Evolutionary conservation across 2,329 filamentous ascomycete genomes (phyloP).

Genomic region (Botrytis pseudocinerea): DNA sequence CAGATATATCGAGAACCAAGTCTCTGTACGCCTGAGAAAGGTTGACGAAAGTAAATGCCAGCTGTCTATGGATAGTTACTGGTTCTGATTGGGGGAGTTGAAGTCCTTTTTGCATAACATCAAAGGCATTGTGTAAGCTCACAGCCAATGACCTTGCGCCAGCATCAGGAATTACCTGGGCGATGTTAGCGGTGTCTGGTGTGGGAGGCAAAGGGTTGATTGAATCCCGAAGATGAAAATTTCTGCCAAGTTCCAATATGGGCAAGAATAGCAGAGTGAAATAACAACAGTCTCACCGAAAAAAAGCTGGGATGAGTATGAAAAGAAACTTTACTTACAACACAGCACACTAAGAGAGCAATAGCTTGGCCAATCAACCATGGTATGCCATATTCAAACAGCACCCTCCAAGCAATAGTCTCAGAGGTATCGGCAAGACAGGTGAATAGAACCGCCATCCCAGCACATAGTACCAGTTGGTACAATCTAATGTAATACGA

Average conservation of each 20-base stretch:
- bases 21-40: conserved; percentile 58
- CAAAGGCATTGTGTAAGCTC: conserved; percentile 50
- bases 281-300: neutral
- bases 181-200: neutral
- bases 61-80: conserved; percentile 44
- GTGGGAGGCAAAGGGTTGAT: neutral
- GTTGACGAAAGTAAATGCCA: conserved; percentile 55
- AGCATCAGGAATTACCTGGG: conserved; percentile 53
- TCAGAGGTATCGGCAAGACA: conserved; percentile 52
- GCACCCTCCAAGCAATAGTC: conserved; percentile 50
- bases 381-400: conserved; percentile 55
- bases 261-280: neutral
- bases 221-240: neutral
- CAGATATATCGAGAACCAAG: conserved; percentile 56
- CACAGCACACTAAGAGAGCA: conserved; percentile 50
- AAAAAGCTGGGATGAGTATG: neutral
- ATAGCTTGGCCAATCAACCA: conserved; percentile 58
- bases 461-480: conserved; percentile 55
- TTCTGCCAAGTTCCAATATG: neutral
- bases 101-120: conserved; percentile 48
- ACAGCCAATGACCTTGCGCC: conserved; percentile 54
- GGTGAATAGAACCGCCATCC: conserved; percentile 56
- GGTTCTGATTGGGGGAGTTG: conserved; percentile 43
- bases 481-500: conserved; percentile 58
- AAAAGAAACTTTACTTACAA: conserved; percentile 24